Evolutionary conservation across 805 yeast species (phyloP).

Genomic region (Sungouiozyma intestinalis): DNA sequence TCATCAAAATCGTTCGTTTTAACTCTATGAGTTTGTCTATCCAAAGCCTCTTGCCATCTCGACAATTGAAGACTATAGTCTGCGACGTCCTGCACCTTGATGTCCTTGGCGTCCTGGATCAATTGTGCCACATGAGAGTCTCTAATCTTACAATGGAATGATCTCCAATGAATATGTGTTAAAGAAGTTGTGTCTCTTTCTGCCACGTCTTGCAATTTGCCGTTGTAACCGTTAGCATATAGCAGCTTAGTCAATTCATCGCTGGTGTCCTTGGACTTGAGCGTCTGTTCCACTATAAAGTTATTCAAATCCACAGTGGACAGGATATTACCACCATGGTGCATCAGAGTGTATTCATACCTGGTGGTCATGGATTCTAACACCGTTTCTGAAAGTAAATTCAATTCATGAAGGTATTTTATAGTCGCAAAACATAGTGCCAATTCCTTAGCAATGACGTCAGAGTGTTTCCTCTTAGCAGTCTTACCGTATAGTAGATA

Average conservation of each 20-base stretch:
- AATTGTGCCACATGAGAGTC: constrained; percentile 65
- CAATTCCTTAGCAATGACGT: constrained; percentile 14
- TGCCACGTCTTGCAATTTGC: constrained; percentile 8
- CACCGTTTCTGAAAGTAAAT: constrained; percentile 10
- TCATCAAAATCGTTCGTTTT: constrained; percentile 34
- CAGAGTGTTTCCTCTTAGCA: constrained; percentile 15
- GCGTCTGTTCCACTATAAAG: constrained; percentile 12
- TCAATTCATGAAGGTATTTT: constrained; percentile 10
- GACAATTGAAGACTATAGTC: constrained; percentile 47
- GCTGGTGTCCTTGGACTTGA: constrained; percentile 8
- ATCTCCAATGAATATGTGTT: constrained; percentile 45
- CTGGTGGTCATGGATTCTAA: constrained; percentile 16
- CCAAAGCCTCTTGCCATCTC: constrained; percentile 63
- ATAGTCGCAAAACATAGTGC: constrained; percentile 21
- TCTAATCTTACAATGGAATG: constrained; percentile 49
- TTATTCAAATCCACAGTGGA: constrained; percentile 18
- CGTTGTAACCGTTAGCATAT: constrained; percentile 16
- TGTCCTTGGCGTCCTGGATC: constrained; percentile 34
- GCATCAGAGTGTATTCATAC: constrained; percentile 23
- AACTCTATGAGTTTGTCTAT: constrained; percentile 46
- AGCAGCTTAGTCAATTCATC: constrained; percentile 35
- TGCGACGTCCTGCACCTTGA: constrained; percentile 31
- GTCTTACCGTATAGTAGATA: constrained; percentile 20
- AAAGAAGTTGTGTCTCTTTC: constrained; percentile 24
- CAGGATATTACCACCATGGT: constrained; percentile 16